Base-by-base conservation (phyloP, 306 rosid genomes). In the Canavalia gladiata region DNA sequence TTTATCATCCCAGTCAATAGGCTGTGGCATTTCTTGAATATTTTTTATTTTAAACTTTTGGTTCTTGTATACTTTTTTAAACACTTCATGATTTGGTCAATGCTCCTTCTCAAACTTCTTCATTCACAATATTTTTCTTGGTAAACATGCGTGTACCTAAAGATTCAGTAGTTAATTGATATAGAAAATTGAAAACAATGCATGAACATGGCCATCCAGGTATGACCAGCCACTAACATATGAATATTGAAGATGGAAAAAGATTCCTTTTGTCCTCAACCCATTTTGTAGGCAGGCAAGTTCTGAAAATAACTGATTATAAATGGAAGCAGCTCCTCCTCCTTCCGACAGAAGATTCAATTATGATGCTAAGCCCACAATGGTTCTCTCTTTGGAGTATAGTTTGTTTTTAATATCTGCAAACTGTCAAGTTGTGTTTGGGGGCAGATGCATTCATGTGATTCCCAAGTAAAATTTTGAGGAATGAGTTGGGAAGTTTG, bases 401-500 rank as follows among this genome's bases (percentile, higher is more conserved):
- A 37, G 45, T 63, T 62, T 33, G 45, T 33, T n/a, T 64, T 13
- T 39, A 10, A 39, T 65, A 39, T 39, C 9, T 65, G 50, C 47
- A 13, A n/a, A 41, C 10, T 65, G 10, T 65, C 50, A n/a, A 39
- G 12, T 47, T 5, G 28, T 18, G 25, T 18, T 18, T 18, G 25
- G 25, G 25, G 80, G 60, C 0, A 75, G 35, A 75, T 60, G 45
- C 18, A 62, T 47, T 42, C 49, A 51, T 65, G 73, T 51, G 81
- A 50, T 77, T 35, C 65, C 10, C 64, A 8, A 37, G 65, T 77
- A 35, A 50, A 50, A 9, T 2, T 37, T 66, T 50, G 49, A 35
- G 25, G 50, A 18, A 50, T 64, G 51, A 77, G 64, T 49, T 63
- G 81, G 73, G 37, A 64, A 50, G 64, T 67, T 33, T 64, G 74